These are phyloP conservation scores for Yarrowia osloensis DNA, from an alignment of 805 yeast genomes.

Conservation along the genomic window DNA sequence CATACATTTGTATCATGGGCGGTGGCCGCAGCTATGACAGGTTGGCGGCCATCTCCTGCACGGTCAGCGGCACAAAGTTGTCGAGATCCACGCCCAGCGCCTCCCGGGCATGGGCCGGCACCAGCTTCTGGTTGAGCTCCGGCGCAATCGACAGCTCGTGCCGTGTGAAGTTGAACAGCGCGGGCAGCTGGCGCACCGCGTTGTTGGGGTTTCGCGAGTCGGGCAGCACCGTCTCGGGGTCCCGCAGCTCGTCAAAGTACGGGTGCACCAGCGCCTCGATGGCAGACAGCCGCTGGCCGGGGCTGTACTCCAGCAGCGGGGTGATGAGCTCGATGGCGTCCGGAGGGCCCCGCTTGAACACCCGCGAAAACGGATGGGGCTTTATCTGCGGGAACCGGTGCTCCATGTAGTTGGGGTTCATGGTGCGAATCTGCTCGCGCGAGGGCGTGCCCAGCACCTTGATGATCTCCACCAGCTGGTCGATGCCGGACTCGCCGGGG, in stretches of 20 bases:
- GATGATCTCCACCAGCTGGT: slow-evolving; percentile 94
- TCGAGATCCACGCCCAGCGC: slow-evolving; percentile 49
- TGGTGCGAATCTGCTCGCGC: slow-evolving; percentile 83
- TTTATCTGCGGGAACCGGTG: slow-evolving; percentile 80
- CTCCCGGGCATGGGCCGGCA: slow-evolving; percentile 47
- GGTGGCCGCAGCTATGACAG: not conserved
- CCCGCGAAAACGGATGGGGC: slow-evolving; percentile 59
- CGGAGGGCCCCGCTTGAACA: slow-evolving; percentile 75
- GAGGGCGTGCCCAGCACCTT: slow-evolving; percentile 95
- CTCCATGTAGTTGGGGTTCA: slow-evolving; percentile 97
- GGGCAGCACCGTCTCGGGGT: slow-evolving; percentile 48
- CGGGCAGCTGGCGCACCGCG: slow-evolving; percentile 75
- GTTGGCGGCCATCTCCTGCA: slow-evolving; percentile 37
- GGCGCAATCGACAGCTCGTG: slow-evolving; percentile 56
- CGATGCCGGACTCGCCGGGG: slow-evolving; percentile 98
- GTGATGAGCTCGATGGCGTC: slow-evolving; percentile 84
- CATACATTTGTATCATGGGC: slow-evolving; percentile 18
- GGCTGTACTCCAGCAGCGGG: slow-evolving; percentile 85
- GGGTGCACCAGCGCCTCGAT: slow-evolving; percentile 82
- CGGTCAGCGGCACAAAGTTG: slow-evolving; percentile 60
- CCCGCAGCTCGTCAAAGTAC: slow-evolving; percentile 84
- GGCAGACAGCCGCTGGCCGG: slow-evolving; percentile 78
- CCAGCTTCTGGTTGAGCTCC: slow-evolving; percentile 44
- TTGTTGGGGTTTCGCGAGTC: slow-evolving; percentile 55
- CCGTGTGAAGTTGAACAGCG: slow-evolving; percentile 71